Evolutionary conservation across 106 monocot genomes (phyloP).

Genomic region (Apostasia shenzhenica): DNA sequence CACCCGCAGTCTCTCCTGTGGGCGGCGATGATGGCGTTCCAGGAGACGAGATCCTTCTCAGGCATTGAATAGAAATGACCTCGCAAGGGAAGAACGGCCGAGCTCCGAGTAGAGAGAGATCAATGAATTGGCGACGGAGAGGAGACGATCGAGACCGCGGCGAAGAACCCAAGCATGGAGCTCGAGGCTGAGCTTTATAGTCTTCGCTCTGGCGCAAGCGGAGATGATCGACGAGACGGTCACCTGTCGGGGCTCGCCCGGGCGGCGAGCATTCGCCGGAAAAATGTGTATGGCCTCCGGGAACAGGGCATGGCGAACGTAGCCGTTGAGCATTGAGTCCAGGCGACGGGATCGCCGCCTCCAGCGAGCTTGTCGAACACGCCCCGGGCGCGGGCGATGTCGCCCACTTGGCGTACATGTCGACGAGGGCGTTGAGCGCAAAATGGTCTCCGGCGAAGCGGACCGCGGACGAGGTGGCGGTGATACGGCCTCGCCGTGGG

Average conservation of each 20-base stretch:
- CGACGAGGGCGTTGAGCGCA: conserved; percentile 63
- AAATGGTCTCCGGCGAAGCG: conserved; percentile 48
- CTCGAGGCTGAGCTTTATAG: conserved; percentile 20
- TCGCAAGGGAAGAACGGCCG: conserved; percentile 9
- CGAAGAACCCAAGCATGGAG: conserved; percentile 71
- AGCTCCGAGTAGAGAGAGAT: conserved; percentile 46
- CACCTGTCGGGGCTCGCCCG: conserved; percentile 40
- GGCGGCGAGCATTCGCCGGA: conserved; percentile 28
- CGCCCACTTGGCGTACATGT: conserved; percentile 90
- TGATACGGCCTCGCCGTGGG: conserved; percentile 49
- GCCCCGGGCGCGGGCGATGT: conserved; percentile 35
- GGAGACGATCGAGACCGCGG: conserved; percentile 29
- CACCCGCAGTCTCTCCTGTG: conserved; percentile 25
- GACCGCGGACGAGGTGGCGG: conserved; percentile 36
- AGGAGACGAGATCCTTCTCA: conserved; percentile 63
- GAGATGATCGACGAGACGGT: conserved; percentile 46
- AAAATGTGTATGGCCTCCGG: conserved; percentile 31
- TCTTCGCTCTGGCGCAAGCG: conserved; percentile 23
- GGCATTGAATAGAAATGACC: conserved; percentile 46
- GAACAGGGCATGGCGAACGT: conserved; percentile 44
- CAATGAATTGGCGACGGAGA: conserved; percentile 60
- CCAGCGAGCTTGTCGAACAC: conserved; percentile 42
- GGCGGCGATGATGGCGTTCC: conserved; percentile 73
- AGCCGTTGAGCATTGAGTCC: conserved; percentile 66
- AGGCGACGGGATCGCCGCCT: conserved; percentile 37